phyloP scores from a whole-genome alignment of 108 stramenopile genomes.

The Licmophora abbreviata region DNA sequence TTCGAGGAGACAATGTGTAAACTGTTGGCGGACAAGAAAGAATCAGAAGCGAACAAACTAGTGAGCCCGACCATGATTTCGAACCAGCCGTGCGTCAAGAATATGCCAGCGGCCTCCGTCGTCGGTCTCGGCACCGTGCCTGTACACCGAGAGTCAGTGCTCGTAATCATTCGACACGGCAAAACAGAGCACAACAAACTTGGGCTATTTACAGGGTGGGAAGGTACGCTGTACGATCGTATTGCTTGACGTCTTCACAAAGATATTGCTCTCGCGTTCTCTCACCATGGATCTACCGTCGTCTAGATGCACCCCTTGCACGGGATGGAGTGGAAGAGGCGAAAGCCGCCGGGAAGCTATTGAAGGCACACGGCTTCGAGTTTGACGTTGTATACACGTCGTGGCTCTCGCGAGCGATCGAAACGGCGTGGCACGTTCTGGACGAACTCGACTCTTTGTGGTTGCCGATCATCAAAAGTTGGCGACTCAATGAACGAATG shows the following conservation, averaged over 20 bases:
- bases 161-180: slow-evolving; percentile 92
- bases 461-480: slow-evolving; percentile 87
- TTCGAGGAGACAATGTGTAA: slow-evolving; percentile 48
- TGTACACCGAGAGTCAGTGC: slow-evolving; percentile 39
- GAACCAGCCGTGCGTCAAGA: slow-evolving; percentile 37
- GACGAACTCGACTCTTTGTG: slow-evolving; percentile 89
- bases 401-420: slow-evolving; percentile 85
- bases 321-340: slow-evolving; percentile 87
- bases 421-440: slow-evolving; percentile 62
- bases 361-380: slow-evolving; percentile 82
- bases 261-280: not conserved
- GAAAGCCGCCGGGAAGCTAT: slow-evolving; percentile 61
- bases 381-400: slow-evolving; percentile 98
- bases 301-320: slow-evolving; percentile 83
- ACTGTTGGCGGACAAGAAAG: not conserved
- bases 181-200: slow-evolving; percentile 91
- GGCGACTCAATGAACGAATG: slow-evolving; percentile 43
- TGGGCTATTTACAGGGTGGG: slow-evolving; percentile 92
- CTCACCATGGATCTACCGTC: slow-evolving; percentile 17
- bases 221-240: no score
- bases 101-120: slow-evolving; percentile 34
- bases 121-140: slow-evolving; percentile 24
- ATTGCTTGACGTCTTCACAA: no score
- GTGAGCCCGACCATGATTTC: slow-evolving; percentile 14
- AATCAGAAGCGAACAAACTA: slow-evolving; percentile 1